These are phyloP conservation scores for Avena sativa DNA, from an alignment of 176 grass and related monocot genomes.

Conservation along the genomic window DNA sequence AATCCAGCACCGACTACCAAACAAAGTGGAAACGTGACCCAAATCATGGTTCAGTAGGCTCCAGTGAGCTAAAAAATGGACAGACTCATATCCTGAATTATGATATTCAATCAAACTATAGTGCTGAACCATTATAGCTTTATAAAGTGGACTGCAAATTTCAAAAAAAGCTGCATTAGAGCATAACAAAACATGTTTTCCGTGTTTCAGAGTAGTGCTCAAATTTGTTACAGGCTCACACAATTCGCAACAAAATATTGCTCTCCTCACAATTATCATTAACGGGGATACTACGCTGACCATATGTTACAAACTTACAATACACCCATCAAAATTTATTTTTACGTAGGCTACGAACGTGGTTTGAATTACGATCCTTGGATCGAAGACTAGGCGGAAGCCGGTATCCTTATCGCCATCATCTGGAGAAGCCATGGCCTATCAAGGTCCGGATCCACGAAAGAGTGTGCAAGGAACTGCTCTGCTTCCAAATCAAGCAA, in stretches of 20 bases:
- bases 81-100: not conserved
- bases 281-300: not conserved
- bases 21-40: too few relatives aligned
- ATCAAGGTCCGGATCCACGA: conserved; percentile 76
- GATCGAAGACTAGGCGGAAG: conserved; percentile 56
- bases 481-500: conserved; percentile 87
- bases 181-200: not conserved
- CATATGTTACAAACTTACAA: conserved; percentile 34
- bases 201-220: not conserved
- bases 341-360: not conserved
- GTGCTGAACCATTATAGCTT: not conserved
- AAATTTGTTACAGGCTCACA: not conserved
- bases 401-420: conserved; percentile 77
- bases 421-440: conserved; percentile 83
- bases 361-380: conserved; percentile 23
- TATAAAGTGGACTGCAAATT: not conserved
- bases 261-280: conserved; percentile 4
- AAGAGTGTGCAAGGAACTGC: conserved; percentile 75
- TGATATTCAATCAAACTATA: not conserved
- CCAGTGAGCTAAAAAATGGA: too few relatives aligned
- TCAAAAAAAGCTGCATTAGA: not conserved
- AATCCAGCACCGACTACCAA: too few relatives aligned
- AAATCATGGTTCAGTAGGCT: too few relatives aligned
- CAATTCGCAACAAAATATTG: conserved; percentile 7
- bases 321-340: conserved; percentile 43